These are phyloP conservation scores for Hirschfeldia incana DNA, from an alignment of 345 rosid genomes.

Conservation along the genomic window DNA sequence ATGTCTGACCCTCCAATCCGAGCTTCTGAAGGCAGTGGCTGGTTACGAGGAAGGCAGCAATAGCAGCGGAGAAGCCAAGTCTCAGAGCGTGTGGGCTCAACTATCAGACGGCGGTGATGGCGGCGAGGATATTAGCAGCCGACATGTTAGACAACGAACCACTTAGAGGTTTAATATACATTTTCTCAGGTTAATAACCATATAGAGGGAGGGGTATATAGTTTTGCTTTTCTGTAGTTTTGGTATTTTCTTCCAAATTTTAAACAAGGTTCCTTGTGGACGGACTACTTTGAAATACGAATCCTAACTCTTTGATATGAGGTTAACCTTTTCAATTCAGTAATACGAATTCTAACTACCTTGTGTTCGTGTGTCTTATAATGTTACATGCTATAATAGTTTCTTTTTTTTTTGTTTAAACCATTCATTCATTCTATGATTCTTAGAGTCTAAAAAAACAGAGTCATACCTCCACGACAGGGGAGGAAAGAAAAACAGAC, in stretches of 20 bases:
- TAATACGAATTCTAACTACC: background rate
- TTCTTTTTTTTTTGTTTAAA: background rate
- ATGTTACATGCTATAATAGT: background rate
- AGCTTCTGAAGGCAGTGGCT: slow-evolving; percentile 80
- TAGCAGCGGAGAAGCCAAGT: slow-evolving; percentile 64
- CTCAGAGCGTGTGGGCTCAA: slow-evolving; percentile 85
- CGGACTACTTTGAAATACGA: background rate
- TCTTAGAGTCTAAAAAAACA: too few relatives aligned
- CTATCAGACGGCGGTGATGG: slow-evolving; percentile 67
- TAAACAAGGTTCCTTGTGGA: background rate
- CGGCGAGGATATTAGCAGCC: slow-evolving; percentile 61
- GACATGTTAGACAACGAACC: slow-evolving; percentile 73
- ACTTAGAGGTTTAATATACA: slow-evolving; percentile 24
- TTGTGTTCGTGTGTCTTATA: background rate
- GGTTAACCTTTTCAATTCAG: background rate
- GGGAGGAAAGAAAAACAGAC: too few relatives aligned
- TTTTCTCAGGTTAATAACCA: slow-evolving; percentile 31
- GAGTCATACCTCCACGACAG: too few relatives aligned
- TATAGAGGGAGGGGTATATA: slow-evolving; percentile 27
- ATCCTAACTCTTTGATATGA: slow-evolving; percentile 17
- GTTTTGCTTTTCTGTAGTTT: slow-evolving; percentile 1
- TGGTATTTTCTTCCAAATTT: background rate
- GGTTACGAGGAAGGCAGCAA: slow-evolving; percentile 66
- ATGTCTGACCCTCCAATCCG: slow-evolving; percentile 75
- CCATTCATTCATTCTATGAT: too few relatives aligned